These are phyloP conservation scores for Nidula niveotomentosa DNA, from an alignment of 1,284 basidiomycete genomes.

Conservation along the genomic window DNA sequence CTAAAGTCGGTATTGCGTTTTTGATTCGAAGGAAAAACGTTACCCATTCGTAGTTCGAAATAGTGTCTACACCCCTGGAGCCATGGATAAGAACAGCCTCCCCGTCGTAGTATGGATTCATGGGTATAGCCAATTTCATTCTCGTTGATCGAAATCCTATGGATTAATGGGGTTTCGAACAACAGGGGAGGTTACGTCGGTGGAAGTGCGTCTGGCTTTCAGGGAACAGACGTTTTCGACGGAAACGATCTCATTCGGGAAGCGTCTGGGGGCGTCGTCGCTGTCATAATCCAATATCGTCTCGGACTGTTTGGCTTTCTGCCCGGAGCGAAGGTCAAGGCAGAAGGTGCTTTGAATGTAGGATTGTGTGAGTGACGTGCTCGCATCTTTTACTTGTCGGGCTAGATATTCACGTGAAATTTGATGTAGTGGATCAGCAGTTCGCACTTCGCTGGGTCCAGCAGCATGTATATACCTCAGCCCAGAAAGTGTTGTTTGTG, in stretches of 20 bases:
- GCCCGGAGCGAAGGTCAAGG: constrained; percentile 29
- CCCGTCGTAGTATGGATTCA: constrained; percentile 45
- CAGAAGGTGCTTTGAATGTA: constrained; percentile 31
- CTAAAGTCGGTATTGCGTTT: constrained; percentile 27
- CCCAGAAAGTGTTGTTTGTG: neutral
- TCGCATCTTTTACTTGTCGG: constrained; percentile 4
- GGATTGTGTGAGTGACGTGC: constrained; percentile 26
- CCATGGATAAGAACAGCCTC: constrained; percentile 12
- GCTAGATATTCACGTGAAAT: neutral
- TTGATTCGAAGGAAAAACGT: neutral
- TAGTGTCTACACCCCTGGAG: constrained; percentile 26
- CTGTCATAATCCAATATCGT: constrained; percentile 39
- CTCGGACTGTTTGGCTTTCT: constrained; percentile 43
- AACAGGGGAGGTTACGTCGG: constrained; percentile 24
- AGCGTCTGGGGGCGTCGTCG: constrained; percentile 27
- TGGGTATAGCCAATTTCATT: constrained; percentile 19
- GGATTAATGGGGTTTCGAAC: neutral
- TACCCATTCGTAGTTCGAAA: neutral
- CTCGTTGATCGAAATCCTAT: neutral
- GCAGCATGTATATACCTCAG: constrained; percentile 25
- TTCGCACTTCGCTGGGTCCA: constrained; percentile 42
- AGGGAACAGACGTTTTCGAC: constrained; percentile 7
- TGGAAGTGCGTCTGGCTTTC: constrained; percentile 16
- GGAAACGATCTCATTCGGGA: constrained; percentile 22
- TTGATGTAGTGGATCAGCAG: constrained; percentile 34